These are phyloP conservation scores for Penicillium sp. DNA, from an alignment of 2,329 filamentous ascomycete species.

Conservation along the genomic window DNA sequence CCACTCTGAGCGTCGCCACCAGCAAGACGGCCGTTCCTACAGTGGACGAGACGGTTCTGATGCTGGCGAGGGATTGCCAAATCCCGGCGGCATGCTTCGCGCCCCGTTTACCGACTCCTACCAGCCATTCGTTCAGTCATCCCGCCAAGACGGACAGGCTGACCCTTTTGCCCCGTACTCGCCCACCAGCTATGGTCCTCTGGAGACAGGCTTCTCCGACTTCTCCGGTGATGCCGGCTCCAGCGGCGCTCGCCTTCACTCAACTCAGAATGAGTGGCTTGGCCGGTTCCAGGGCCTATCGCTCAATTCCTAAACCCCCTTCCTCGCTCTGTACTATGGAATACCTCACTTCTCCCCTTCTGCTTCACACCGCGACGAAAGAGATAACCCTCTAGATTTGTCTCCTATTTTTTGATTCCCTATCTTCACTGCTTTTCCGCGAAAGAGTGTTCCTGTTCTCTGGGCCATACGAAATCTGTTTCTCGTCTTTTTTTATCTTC, in stretches of 20 bases:
- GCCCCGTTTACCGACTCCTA: conserved; percentile 37
- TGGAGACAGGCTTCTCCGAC: conserved; percentile 33
- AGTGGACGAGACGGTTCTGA: conserved; percentile 32
- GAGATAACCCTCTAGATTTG: conserved; percentile 2
- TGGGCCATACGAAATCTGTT: neutral
- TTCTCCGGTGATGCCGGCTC: conserved; percentile 35
- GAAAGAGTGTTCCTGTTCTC: conserved; percentile 8
- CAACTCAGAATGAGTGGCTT: conserved; percentile 54
- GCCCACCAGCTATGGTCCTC: conserved; percentile 36
- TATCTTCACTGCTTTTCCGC: neutral
- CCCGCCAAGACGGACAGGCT: conserved; percentile 34
- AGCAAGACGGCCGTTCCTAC: conserved; percentile 34
- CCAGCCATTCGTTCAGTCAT: conserved; percentile 32
- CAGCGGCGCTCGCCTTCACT: conserved; percentile 33
- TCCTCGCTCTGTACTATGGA: conserved; percentile 4
- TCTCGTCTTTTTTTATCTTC: neutral
- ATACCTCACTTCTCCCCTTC: neutral
- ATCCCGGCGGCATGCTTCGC: conserved; percentile 29
- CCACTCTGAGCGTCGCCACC: conserved; percentile 40
- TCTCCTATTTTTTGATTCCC: neutral
- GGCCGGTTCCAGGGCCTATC: conserved; percentile 66
- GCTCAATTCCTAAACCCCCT: conserved; percentile 52
- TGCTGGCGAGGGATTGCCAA: conserved; percentile 25
- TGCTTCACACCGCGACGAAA: neutral
- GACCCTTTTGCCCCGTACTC: conserved; percentile 38